A percentile compares a stretch with the other conserved stretches of the same genome.
phyloP scores from a whole-genome alignment of 352 stramenopile species.

The Phytophthora chlamydospora region DNA sequence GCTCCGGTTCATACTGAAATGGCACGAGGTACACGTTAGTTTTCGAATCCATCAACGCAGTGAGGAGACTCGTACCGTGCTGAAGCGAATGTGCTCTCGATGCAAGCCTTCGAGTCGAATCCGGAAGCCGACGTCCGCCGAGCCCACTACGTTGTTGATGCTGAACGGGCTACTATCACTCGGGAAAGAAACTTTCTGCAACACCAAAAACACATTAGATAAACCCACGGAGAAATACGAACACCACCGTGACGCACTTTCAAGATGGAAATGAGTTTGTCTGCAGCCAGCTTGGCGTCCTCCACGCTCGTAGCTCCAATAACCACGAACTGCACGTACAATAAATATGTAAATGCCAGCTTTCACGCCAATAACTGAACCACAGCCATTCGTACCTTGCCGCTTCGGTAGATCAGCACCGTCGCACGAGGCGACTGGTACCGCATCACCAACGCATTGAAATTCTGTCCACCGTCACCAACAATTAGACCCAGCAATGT shows the following conservation, averaged over 20 bases:
- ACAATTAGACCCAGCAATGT: neutral
- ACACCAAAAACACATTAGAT: neutral
- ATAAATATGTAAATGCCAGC: neutral
- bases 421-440: constrained; percentile 64
- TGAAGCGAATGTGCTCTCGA: constrained; percentile 63
- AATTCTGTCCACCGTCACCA: constrained; percentile 39
- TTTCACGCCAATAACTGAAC: neutral
- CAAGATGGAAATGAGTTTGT: constrained; percentile 67
- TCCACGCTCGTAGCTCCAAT: constrained; percentile 52
- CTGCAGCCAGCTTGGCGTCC: constrained; percentile 46
- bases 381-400: constrained; percentile 48
- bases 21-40: constrained; percentile 2
- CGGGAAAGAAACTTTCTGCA: constrained; percentile 69
- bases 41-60: neutral
- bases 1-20: constrained; percentile 96
- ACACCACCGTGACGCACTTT: constrained; percentile 34
- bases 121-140: constrained; percentile 91
- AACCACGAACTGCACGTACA: constrained; percentile 60
- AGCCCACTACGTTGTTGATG: constrained; percentile 90
- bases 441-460: constrained; percentile 69
- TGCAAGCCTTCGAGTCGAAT: constrained; percentile 77
- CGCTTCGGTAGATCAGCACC: constrained; percentile 66
- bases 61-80: constrained; percentile 49
- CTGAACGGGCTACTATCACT: constrained; percentile 49
- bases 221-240: neutral